Evolutionary conservation across 1,139 yeast species (phyloP).

Genomic region (Yamadazyma sp.): DNA sequence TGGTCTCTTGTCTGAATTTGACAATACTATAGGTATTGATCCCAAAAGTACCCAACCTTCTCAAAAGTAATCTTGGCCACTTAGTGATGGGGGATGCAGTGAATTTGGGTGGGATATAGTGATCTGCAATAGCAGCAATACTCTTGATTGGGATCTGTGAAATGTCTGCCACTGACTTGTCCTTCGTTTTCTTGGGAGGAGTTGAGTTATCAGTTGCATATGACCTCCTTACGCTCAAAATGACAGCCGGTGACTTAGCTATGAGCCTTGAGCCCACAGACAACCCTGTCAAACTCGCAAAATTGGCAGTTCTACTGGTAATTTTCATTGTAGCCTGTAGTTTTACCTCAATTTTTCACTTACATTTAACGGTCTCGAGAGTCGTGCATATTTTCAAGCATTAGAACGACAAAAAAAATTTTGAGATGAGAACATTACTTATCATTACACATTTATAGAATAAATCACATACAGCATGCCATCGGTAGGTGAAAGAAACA

Average conservation of each 20-base stretch:
- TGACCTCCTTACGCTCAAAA: background rate
- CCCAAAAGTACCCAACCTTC: conserved; percentile 43
- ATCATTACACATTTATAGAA: background rate
- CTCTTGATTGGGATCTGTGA: conserved; percentile 40
- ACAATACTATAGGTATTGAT: conserved; percentile 44
- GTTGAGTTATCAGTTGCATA: background rate
- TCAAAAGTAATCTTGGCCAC: conserved; percentile 40
- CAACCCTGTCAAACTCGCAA: background rate
- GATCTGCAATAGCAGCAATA: conserved; percentile 46
- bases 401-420: conserved; percentile 6
- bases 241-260: background rate
- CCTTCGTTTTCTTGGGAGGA: conserved; percentile 1
- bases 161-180: conserved; percentile 24
- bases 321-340: background rate
- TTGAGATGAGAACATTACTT: conserved; percentile 11
- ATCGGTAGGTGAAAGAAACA: conserved; percentile 26
- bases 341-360: conserved; percentile 1
- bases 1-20: conserved; percentile 43
- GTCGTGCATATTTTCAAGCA: background rate
- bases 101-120: conserved; percentile 43
- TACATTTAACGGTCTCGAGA: background rate
- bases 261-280: background rate
- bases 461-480: conserved; percentile 26
- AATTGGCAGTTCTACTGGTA: background rate
- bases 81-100: conserved; percentile 29